Evolutionary conservation across 2,329 filamentous ascomycete species (phyloP), one percentile per base, ranked within the genome.

Genomic region (Exophiala calicioides): DNA sequence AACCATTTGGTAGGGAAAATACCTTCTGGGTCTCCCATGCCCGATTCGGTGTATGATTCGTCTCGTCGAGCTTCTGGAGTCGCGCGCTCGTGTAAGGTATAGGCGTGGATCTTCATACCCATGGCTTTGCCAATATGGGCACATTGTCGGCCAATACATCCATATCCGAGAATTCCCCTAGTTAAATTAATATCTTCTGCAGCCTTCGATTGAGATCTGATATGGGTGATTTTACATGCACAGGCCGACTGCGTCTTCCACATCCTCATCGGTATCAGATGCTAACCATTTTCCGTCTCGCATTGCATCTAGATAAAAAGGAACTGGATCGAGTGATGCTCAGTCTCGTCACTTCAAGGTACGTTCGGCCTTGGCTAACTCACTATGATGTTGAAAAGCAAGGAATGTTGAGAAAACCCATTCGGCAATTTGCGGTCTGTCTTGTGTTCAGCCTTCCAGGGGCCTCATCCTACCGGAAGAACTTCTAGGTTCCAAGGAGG

Each of bases 371-470:
- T n/a, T 27, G 7, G 24, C 34, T 24, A 3, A 5, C 34, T 23
- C 16, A 37, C 18, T 9, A 24, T 37, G 34, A 18, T 37, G 34
- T 24, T 37, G 34, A n/a, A 37, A 23, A 5, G 19, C 34, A 3
- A 37, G 19, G 18, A 23, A 37, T 7, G 18, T 37, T 7, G 34
- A 18, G 16, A 37, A 23, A 6, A 24, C 20, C 34, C 34, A 37
- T 37, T 37, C 34, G 19, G 34, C 20, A 13, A 37, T 23, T 24
- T 37, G 34, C 13, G 34, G 34, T 23, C 34, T 37, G n/a, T 3
- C 4, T 5, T 4, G 5, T 31, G 29, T 31, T 15, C 5, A n/a
- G n/a, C 4, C 9, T 21, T 23, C 18, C n/a, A 15, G n/a, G n/a
- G n/a, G n/a, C n/a, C n/a, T n/a, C n/a, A n/a, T n/a, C n/a, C n/a